Percentiles rank a stretch among this genome's conserved stretches.
These are phyloP conservation scores for Cordyceps militaris DNA, from an alignment of 2,329 filamentous ascomycete species.

Conservation along the genomic window DNA sequence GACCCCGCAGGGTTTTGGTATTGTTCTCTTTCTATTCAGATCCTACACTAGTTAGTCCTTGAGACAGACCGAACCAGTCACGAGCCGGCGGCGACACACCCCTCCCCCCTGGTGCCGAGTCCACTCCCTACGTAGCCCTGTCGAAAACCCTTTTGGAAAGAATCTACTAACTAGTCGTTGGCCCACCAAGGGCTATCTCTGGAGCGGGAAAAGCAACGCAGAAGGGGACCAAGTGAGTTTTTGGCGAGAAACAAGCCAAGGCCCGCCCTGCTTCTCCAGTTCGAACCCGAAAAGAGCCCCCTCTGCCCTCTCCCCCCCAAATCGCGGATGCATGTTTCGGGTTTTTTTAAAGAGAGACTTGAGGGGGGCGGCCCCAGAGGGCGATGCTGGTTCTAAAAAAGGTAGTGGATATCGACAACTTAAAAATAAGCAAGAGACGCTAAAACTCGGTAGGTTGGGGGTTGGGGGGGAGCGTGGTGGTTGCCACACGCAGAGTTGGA, in stretches of 20 bases:
- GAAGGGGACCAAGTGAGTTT: neutral
- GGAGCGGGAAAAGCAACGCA: no score
- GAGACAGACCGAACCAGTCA: neutral
- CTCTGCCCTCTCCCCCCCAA: neutral
- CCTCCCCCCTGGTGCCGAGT: no score
- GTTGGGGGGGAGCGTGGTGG: no score
- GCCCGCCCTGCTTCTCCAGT: neutral
- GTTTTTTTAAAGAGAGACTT: no score
- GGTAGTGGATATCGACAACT: neutral
- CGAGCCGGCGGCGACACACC: neutral
- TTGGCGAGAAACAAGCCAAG: neutral
- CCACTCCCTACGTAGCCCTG: no score
- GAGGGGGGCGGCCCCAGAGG: neutral
- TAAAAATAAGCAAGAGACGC: neutral
- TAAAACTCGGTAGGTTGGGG: no score
- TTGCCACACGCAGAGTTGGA: no score
- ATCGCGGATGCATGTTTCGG: neutral
- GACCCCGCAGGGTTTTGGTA: neutral
- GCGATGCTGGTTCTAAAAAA: neutral
- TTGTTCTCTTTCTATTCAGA: conserved; percentile 6
- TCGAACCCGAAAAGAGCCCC: neutral
- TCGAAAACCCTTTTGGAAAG: no score
- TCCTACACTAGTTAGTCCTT: neutral
- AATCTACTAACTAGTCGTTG: no score
- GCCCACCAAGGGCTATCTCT: no score